These are phyloP conservation scores for Mrakia gelida DNA, from an alignment of 768 basidiomycete species.

Conservation along the genomic window DNA sequence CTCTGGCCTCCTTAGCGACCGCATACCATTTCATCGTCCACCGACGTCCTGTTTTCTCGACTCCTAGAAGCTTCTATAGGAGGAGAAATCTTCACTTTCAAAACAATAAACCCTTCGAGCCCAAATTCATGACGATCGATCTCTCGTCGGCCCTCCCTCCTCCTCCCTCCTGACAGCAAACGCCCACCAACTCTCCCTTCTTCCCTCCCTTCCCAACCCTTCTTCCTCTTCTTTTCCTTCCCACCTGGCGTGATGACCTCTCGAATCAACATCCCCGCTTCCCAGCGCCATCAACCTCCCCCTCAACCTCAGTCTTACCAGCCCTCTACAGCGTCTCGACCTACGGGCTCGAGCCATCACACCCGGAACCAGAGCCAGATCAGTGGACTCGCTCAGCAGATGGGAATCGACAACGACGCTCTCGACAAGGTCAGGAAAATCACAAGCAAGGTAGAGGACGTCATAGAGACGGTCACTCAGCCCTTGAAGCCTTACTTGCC, in stretches of 20 bases:
- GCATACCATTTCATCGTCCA: too few relatives aligned
- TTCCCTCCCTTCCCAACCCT: not conserved
- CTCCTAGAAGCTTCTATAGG: too few relatives aligned
- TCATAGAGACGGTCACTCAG: constrained; percentile 84
- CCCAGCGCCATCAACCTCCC: constrained; percentile 10
- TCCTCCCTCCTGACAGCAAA: not conserved
- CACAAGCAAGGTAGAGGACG: constrained; percentile 64
- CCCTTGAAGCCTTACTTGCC: constrained; percentile 92
- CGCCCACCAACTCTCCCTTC: not conserved
- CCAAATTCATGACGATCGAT: not conserved
- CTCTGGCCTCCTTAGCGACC: too few relatives aligned
- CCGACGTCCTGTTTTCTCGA: too few relatives aligned
- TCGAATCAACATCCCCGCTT: constrained; percentile 30
- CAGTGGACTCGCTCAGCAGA: constrained; percentile 22
- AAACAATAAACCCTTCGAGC: too few relatives aligned
- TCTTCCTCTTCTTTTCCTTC: not conserved
- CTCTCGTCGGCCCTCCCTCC: not conserved
- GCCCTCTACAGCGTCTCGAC: not conserved
- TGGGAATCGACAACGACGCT: constrained; percentile 27
- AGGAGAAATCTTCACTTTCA: too few relatives aligned
- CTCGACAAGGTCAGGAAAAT: constrained; percentile 28
- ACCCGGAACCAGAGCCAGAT: constrained; percentile 24
- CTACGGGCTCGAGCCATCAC: not conserved
- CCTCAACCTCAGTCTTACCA: constrained; percentile 3
- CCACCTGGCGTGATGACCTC: constrained; percentile 27